Base-by-base conservation (phyloP, 2,329 filamentous ascomycete species). In the Clonostachys rhizophaga region DNA sequence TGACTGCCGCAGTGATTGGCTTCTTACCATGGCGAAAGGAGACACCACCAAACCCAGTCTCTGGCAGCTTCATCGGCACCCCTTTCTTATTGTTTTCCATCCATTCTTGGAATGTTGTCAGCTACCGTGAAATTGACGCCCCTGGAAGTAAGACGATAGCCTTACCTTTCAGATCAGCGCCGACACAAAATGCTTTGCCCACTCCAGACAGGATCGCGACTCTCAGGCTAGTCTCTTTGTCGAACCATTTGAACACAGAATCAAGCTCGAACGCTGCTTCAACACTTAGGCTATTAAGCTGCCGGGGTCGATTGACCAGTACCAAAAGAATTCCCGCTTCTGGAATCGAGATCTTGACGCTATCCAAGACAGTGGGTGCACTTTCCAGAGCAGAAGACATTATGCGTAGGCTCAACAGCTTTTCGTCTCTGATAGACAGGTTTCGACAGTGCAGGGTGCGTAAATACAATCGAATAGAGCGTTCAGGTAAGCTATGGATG, bases 1-100 rank as follows among this genome's bases (percentile, higher is more conserved):
- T 83, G 5, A 81, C 76, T 3, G 79, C 79, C 8, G 76, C 78
- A 57, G 83, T 77, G 43, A 83, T 69, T 2, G 79, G 79, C 60
- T 83, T 83, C 65, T 79, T 82, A 1, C 82, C 81, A 12, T 62
- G 61, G 13, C 81, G 67, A 39, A 75, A 66, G 40, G 75, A 78
- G 14, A 86, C 58, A 20, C 35, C 35, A 17, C 33, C 44, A 30
- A 46, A 18, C 10, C 44, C 44, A 39, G 24, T 30, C 34, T 45
- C 30, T 13, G 34, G 37, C 13, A 39, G 34, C 0, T 78, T 81
- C 47, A 50, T 57, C 46, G 61, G 61, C 43, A 39, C 17, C 0
- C 81, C 81, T 2, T 63, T 63, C 17, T 24, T 43, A 34, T 48
- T 56, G 54, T 67, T 67, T 51, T 78, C 78, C 24, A 30, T 45